Base-by-base conservation (phyloP, 1,284 basidiomycete species). In the Ceratobasidium sp. region DNA sequence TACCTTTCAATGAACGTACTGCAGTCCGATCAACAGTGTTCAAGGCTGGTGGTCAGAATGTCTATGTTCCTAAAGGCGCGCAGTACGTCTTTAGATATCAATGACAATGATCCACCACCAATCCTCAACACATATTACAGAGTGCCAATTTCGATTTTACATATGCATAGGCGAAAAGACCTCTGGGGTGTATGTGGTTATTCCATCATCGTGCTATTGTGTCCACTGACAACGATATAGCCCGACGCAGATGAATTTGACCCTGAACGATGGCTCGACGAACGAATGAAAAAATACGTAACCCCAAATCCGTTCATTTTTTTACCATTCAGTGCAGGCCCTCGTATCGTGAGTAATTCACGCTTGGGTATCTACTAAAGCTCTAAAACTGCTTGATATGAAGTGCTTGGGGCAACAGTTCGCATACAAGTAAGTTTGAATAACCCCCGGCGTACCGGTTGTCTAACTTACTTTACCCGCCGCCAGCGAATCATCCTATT, bases 1-100 rank as follows among this genome's bases (percentile, higher is more conserved):
- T 93, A 0, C 91, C 92, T 23, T 84, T 91, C 46, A 92, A 93
- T 81, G 86, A 90, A 55, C 89, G 93, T n/a, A 77, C 73, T 26
- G 73, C 73, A 20, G 49, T 46, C 6, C 33, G 46, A 15, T 76
- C 73, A n/a, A 67, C 63, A n/a, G 63, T 67, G 15, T 56, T 76
- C 49, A 76, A 67, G 39, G 53, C 58, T 42, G 63, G 46, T 20
- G 73, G 73, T 33, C 64, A 79, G 60, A 77, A 81, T 64, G 58
- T 39, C 67, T 56, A 61, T 68, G 66, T 69, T 79, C 46, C 77
- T 66, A 64, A 69, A 42, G 39, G 56, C 39, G 71, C 78, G 58
- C 56, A 72, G 75, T 51, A 51, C 72, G 40, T 67, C 58, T 42
- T 49, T 58, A 40, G 56, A 56, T 55, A 77, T 79, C n/a, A 18